Evolutionary conservation across 78 protist species (phyloP).

Genomic region (Dictyostelium intermedium): DNA sequence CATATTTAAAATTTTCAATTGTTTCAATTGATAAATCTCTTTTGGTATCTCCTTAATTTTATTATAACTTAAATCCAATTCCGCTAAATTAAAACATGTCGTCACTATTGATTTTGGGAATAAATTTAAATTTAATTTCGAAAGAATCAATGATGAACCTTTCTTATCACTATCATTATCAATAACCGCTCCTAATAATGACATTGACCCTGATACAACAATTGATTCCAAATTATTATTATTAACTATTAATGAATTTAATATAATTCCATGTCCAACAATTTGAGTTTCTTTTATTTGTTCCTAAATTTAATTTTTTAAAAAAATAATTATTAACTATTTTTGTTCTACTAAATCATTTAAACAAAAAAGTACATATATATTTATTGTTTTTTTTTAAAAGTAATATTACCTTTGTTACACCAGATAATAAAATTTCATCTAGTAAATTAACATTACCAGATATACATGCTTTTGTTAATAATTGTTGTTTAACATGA

Average conservation of each 20-base stretch:
- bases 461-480: slow-evolving; percentile 13
- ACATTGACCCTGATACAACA: slow-evolving; percentile 60
- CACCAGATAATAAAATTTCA: slow-evolving; percentile 48
- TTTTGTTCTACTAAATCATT: no score
- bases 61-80: slow-evolving; percentile 55
- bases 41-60: slow-evolving; percentile 24
- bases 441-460: slow-evolving; percentile 65
- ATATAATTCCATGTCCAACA: slow-evolving; percentile 76
- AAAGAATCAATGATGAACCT: slow-evolving; percentile 3
- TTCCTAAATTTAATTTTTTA: neutral
- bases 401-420: slow-evolving; percentile 21
- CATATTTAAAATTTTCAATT: slow-evolving; percentile 23
- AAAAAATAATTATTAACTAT: neutral
- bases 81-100: slow-evolving; percentile 20
- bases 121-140: neutral
- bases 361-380: no score
- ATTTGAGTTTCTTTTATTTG: slow-evolving; percentile 68
- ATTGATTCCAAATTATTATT: slow-evolving; percentile 68
- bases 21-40: slow-evolving; percentile 9
- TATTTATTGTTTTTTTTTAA: no score
- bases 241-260: slow-evolving; percentile 67
- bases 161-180: slow-evolving; percentile 17
- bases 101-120: slow-evolving; percentile 49
- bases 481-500: slow-evolving; percentile 26
- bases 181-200: slow-evolving; percentile 55